Base-by-base conservation (phyloP, 257 asterid genomes). In the Nicotiana tabacum region DNA sequence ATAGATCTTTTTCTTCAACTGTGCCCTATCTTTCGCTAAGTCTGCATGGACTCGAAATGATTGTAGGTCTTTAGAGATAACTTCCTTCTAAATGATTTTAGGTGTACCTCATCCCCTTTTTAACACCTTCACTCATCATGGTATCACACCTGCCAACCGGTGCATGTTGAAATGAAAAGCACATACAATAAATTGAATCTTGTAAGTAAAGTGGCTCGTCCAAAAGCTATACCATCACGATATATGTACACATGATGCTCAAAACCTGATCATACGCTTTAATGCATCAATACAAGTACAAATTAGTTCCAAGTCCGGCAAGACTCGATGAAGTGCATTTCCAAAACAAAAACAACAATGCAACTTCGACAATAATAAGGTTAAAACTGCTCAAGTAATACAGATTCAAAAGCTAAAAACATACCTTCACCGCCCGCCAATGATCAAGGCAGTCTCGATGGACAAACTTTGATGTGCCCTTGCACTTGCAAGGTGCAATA, bases 401-500 rank as follows among this genome's bases (percentile, higher is more conserved):
- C 62, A 8, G 72, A 53, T 61, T 37, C 82, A 13, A 39, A 84
- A 17, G 56, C 62, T n/a, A 74, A 51, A 77, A 2, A 37, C 84
- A 61, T 83, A 93, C 99, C 97, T 89, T 95, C 84, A 93, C 95
- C 15, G 99, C 94, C 65, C 99, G 98, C 99, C 99, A 95, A 84
- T 93, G 98, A 88, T 95, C 98, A 80, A 95, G 91, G 87, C 99
- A 95, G 82, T 93, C 96, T 39, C 98, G 89, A 88, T 95, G 98
- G 83, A 95, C 98, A 83, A 81, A 95, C 87, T 91, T 93, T 37
- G 98, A 80, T 21, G 99, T 93, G 81, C 99, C 99, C 90, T 95
- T 95, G 86, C 99, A 95, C 89, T 89, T 91, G 91, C 99, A 95
- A 86, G 99, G 99, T 85, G 98, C 97, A 85, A 95, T 95, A 84